Conservation (phyloP, 495 filamentous ascomycete genomes). For the Coniosporium apollinis region DNA sequence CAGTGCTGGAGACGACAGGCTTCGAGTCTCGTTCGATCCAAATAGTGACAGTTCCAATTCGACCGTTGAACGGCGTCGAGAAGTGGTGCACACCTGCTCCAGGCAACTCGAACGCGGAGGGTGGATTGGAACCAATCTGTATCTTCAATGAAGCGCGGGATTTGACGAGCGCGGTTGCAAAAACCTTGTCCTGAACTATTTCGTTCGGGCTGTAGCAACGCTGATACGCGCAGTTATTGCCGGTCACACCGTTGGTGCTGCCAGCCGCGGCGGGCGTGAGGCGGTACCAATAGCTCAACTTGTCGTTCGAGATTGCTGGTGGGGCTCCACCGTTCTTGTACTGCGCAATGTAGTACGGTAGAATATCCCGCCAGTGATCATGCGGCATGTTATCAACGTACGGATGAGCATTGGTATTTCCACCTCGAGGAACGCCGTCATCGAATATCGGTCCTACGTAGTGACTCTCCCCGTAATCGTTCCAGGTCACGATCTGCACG, state of each 20-base stretch:
- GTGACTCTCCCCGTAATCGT: slow-evolving; percentile 63
- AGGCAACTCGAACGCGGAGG: not conserved
- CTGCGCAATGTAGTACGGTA: slow-evolving; percentile 43
- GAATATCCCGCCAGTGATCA: slow-evolving; percentile 35
- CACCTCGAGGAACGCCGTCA: slow-evolving; percentile 4
- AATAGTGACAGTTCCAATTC: not conserved
- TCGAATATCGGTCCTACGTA: slow-evolving; percentile 43
- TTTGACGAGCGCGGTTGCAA: not conserved
- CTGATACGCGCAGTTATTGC: not conserved
- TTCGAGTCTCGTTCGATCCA: not conserved
- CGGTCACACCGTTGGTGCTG: not conserved
- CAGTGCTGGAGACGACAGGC: not conserved
- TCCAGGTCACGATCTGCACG: slow-evolving; percentile 47
- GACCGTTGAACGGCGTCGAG: too few species aligned
- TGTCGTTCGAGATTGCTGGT: slow-evolving; percentile 25
- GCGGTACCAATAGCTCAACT: slow-evolving; percentile 52
- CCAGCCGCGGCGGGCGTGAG: slow-evolving; percentile 17
- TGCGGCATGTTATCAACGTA: slow-evolving; percentile 32
- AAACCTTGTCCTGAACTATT: not conserved
- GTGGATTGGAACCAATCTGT: not conserved
- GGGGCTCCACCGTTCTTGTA: slow-evolving; percentile 8
- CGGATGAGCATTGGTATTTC: slow-evolving; percentile 17
- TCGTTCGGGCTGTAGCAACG: too few species aligned
- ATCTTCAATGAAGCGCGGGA: not conserved
- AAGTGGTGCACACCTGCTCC: not conserved